A percentile compares a stretch with the other conserved stretches of the same genome.
phyloP scores from a whole-genome alignment of 352 stramenopile species.

The Lagenidium sp. region DNA sequence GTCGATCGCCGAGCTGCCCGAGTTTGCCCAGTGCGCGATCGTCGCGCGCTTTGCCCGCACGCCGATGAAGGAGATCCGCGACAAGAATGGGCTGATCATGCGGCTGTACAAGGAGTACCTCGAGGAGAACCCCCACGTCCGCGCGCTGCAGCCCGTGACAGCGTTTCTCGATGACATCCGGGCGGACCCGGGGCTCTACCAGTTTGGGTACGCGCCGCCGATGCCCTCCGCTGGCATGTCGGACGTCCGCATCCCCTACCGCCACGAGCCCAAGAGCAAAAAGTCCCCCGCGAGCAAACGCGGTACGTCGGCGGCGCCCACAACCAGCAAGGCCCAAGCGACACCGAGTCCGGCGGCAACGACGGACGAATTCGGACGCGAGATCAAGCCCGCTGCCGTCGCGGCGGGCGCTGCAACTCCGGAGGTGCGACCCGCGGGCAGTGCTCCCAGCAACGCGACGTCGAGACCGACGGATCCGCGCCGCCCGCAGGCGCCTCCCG shows the following conservation, averaged over 20 bases:
- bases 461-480: too few species aligned
- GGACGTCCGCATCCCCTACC: slow-evolving; percentile 36
- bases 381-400: slow-evolving; percentile 10
- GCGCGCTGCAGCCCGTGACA: slow-evolving; percentile 33
- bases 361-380: slow-evolving; percentile 56
- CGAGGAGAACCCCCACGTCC: slow-evolving; percentile 58
- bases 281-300: slow-evolving; percentile 14
- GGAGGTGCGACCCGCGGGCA: too few species aligned
- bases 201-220: slow-evolving; percentile 64
- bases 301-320: neutral
- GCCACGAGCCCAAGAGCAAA: too few species aligned
- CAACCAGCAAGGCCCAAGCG: neutral
- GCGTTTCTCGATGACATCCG: slow-evolving; percentile 33
- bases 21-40: slow-evolving; percentile 70
- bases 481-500: too few species aligned
- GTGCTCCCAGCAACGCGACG: too few species aligned
- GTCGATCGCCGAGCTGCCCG: slow-evolving; percentile 49
- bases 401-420: too few species aligned
- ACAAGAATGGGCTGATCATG: slow-evolving; percentile 77
- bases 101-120: slow-evolving; percentile 64
- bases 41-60: slow-evolving; percentile 59
- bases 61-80: slow-evolving; percentile 43
- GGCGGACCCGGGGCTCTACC: slow-evolving; percentile 42
- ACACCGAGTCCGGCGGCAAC: neutral
- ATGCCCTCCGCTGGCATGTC: slow-evolving; percentile 44